Conservation (phyloP, 768 basidiomycete species). For the Boletus rubescentipes region DNA sequence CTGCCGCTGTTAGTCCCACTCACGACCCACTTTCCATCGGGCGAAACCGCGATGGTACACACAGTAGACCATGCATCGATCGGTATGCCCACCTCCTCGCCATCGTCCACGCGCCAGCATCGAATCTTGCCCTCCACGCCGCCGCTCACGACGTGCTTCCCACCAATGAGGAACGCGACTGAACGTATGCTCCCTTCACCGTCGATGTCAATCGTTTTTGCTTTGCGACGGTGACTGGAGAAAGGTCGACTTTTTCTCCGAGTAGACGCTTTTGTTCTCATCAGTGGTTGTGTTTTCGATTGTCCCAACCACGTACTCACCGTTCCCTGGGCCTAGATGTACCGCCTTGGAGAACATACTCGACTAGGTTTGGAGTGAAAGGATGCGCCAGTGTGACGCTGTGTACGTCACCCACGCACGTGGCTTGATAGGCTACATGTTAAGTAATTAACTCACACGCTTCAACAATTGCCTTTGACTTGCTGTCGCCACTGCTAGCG, state of each 20-base stretch:
- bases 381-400: no score
- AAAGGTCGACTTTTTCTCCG: neutral
- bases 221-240: neutral
- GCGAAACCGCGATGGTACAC: conserved; percentile 3
- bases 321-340: neutral
- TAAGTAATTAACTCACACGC: no score
- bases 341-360: conserved; percentile 1
- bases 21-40: conserved; percentile 1
- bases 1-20: conserved; percentile 4
- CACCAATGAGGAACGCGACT: conserved; percentile 8
- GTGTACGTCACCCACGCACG: no score
- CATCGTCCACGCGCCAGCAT: conserved; percentile 1
- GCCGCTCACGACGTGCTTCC: conserved; percentile 5
- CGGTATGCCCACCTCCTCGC: conserved; percentile 2
- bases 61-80: conserved; percentile 6
- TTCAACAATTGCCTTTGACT: no score
- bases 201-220: neutral
- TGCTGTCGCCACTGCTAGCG: no score
- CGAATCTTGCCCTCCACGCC: conserved; percentile 3
- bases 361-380: neutral
- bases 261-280: neutral
- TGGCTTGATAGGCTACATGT: no score
- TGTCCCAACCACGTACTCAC: neutral
- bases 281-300: neutral
- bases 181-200: conserved; percentile 3